These are phyloP conservation scores for Erigeron philadelphicus DNA, from an alignment of 140 eudicot genomes.

Conservation along the genomic window DNA sequence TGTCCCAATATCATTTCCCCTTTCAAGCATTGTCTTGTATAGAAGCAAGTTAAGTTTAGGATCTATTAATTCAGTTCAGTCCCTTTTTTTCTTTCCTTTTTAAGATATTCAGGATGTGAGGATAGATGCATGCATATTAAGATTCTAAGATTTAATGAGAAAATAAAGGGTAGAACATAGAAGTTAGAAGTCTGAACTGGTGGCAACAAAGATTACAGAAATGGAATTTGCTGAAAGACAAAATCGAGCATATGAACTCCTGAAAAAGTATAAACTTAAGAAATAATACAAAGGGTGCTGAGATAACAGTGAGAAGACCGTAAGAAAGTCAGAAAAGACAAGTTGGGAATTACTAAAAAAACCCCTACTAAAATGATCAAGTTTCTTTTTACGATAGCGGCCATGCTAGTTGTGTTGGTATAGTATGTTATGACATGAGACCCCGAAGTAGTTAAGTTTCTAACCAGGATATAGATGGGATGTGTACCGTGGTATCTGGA, in stretches of 20 bases:
- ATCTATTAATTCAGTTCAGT: background rate
- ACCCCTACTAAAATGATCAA: no score
- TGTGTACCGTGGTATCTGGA: no score
- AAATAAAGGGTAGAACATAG: background rate
- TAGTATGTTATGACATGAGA: no score
- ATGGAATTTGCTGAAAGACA: background rate
- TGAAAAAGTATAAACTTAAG: background rate
- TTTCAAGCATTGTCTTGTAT: conserved; percentile 3
- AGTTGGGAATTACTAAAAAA: no score
- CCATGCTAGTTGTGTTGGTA: no score
- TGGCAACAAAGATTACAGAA: background rate
- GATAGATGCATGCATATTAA: conserved; percentile 11
- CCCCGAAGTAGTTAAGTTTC: no score
- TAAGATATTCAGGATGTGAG: background rate
- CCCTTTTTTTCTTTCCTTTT: background rate
- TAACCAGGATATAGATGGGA: no score
- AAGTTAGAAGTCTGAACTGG: background rate
- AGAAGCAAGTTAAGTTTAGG: conserved; percentile 12
- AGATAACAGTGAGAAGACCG: no score
- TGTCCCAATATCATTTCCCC: background rate
- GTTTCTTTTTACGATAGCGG: no score
- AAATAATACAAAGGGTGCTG: no score
- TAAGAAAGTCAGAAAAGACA: no score
- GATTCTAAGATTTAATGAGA: background rate
- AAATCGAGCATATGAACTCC: background rate